phyloP scores from a whole-genome alignment of 176 grass and related monocot genomes.

The Aegilops sharonensis region DNA sequence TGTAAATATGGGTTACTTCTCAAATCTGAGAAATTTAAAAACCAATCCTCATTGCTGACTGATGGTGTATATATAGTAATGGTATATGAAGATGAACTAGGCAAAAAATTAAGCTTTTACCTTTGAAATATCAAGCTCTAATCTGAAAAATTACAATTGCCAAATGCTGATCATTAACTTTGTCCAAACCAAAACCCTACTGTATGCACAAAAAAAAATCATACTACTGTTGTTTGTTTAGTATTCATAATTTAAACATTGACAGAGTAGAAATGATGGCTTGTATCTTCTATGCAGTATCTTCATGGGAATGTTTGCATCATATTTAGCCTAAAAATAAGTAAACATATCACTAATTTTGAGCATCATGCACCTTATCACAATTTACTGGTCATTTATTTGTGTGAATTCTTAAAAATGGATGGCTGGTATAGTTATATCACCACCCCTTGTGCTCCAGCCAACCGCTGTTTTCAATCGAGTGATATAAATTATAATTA shows the following conservation, averaged over 20 bases:
- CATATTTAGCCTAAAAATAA: neutral
- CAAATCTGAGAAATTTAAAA: neutral
- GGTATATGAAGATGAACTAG: slow-evolving; percentile 2
- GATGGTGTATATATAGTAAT: neutral
- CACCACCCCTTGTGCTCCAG: neutral
- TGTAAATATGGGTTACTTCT: neutral
- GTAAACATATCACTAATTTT: neutral
- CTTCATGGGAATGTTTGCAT: neutral
- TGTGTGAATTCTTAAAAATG: neutral
- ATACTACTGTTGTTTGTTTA: neutral
- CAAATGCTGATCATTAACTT: neutral
- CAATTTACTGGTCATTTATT: neutral
- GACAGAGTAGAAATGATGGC: neutral
- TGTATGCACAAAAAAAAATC: neutral
- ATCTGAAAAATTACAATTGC: neutral
- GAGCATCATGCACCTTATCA: neutral
- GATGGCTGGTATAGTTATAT: neutral
- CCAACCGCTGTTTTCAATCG: neutral
- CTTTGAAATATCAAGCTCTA: neutral
- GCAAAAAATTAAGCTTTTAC: neutral
- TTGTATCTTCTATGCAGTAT: neutral
- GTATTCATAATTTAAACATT: neutral
- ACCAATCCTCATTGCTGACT: neutral
- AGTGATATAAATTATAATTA: neutral
- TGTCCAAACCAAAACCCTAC: neutral